A percentile compares a stretch with the other conserved stretches of the same genome.
phyloP scores from a whole-genome alignment of 1,284 basidiomycete species.

The Pseudozyma hubeiensis region DNA sequence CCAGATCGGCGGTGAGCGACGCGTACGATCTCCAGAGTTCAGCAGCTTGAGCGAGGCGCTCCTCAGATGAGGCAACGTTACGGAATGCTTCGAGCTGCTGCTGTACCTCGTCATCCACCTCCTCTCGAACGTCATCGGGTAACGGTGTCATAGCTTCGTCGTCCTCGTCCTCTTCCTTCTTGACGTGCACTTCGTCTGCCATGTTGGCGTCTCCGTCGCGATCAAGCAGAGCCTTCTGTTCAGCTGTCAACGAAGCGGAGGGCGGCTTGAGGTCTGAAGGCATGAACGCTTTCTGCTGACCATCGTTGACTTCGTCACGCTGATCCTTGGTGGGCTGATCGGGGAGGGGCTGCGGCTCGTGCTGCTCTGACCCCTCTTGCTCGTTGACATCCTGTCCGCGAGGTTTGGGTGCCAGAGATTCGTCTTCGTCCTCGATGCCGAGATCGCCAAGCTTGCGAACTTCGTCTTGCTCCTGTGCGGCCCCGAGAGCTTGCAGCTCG shows the following conservation, averaged over 20 bases:
- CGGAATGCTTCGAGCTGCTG: constrained; percentile 71
- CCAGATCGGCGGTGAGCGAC: constrained; percentile 87
- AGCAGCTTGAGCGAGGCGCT: constrained; percentile 75
- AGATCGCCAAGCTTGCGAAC: constrained; percentile 76
- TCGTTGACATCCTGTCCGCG: constrained; percentile 49
- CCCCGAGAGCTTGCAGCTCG: constrained; percentile 89
- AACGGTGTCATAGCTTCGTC: constrained; percentile 57
- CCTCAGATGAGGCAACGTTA: constrained; percentile 75
- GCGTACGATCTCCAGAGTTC: constrained; percentile 91
- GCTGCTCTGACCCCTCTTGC: constrained; percentile 29
- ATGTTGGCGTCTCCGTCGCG: constrained; percentile 40
- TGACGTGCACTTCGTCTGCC: constrained; percentile 73
- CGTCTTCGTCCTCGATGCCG: constrained; percentile 59
- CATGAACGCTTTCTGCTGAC: constrained; percentile 57
- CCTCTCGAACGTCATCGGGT: constrained; percentile 54
- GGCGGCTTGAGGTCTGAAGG: constrained; percentile 54
- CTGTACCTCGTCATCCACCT: constrained; percentile 62
- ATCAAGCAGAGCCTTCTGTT: constrained; percentile 38
- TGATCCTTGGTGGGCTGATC: constrained; percentile 64
- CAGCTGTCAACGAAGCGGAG: constrained; percentile 17
- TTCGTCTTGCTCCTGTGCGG: constrained; percentile 75
- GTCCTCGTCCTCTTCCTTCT: constrained; percentile 69
- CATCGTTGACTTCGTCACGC: constrained; percentile 56
- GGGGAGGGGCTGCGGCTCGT: constrained; percentile 43
- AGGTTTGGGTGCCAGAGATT: constrained; percentile 66